Percentiles rank a stretch among this genome's conserved stretches.
phyloP scores from a whole-genome alignment of 257 asterid species.

The Lavandula angustifolia region DNA sequence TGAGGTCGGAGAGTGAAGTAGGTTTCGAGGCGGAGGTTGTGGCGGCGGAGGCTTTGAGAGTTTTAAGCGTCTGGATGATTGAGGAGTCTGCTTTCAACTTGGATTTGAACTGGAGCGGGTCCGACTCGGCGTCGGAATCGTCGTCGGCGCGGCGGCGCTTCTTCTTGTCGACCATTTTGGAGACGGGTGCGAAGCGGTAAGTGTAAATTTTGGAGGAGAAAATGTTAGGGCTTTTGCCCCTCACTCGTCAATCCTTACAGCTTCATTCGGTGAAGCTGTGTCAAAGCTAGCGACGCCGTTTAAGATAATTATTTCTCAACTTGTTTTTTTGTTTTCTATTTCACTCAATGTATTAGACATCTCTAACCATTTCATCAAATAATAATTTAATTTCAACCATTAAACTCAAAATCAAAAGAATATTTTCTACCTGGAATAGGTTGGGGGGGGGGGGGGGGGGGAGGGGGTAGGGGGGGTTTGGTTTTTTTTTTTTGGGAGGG shows the following conservation, averaged over 20 bases:
- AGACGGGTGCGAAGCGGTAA: conserved; percentile 45
- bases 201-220: conserved; percentile 8
- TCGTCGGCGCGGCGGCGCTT: conserved; percentile 67
- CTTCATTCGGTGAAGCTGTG: neutral
- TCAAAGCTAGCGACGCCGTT: conserved; percentile 27
- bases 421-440: too few species aligned
- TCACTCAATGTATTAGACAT: too few species aligned
- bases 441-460: too few species aligned
- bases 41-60: conserved; percentile 49
- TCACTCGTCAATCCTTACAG: neutral
- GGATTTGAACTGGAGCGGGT: conserved; percentile 56
- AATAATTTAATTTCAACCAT: too few species aligned
- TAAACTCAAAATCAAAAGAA: too few species aligned
- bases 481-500: too few species aligned
- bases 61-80: conserved; percentile 57
- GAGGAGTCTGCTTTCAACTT: conserved; percentile 60
- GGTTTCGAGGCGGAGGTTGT: conserved; percentile 49
- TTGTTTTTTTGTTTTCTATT: too few species aligned
- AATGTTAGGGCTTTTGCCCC: conserved; percentile 25
- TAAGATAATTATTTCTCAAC: too few species aligned
- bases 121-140: conserved; percentile 50
- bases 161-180: conserved; percentile 64
- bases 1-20: conserved; percentile 62
- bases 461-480: too few species aligned
- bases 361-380: too few species aligned